These are phyloP conservation scores for Lichenothelia convexa DNA, from an alignment of 495 filamentous ascomycete genomes.

Conservation along the genomic window DNA sequence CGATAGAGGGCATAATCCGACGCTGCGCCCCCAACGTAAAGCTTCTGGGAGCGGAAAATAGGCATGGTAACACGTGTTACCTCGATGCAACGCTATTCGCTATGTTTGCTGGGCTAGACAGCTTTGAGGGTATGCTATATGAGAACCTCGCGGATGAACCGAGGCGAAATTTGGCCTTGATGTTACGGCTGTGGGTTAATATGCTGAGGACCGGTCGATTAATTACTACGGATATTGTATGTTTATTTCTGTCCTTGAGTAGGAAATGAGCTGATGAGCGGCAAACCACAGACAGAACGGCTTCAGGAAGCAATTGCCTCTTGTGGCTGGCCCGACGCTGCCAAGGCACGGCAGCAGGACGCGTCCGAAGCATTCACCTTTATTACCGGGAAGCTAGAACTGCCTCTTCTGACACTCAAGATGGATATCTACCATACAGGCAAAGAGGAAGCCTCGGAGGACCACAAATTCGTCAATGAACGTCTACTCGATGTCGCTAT, in stretches of 20 bases:
- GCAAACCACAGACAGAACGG: conserved; percentile 43
- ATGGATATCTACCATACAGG: conserved; percentile 91
- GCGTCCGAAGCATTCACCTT: conserved; percentile 90
- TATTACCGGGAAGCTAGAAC: conserved; percentile 70
- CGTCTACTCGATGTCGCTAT: conserved; percentile 80
- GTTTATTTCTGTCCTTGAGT: conserved; percentile 9
- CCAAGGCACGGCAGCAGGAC: conserved; percentile 64
- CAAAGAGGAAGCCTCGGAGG: conserved; percentile 59
- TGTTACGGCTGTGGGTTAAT: conserved; percentile 85
- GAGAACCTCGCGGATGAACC: conserved; percentile 50
- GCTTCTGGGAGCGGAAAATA: conserved; percentile 75
- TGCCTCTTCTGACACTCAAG: conserved; percentile 79
- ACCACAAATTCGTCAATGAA: conserved; percentile 89
- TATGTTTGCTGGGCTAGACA: conserved; percentile 81
- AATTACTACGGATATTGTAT: conserved; percentile 71
- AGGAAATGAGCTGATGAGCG: background rate
- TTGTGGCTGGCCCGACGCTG: conserved; percentile 83
- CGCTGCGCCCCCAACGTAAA: conserved; percentile 48
- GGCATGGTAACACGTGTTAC: conserved; percentile 75
- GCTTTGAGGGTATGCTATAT: conserved; percentile 80
- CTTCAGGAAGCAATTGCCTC: conserved; percentile 67
- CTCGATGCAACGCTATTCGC: conserved; percentile 84
- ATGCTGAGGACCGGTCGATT: conserved; percentile 68
- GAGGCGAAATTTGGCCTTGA: conserved; percentile 48
- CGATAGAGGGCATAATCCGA: conserved; percentile 62